These are phyloP conservation scores for Nyctanthes arbortristis DNA, from an alignment of 257 asterid species.

Conservation along the genomic window DNA sequence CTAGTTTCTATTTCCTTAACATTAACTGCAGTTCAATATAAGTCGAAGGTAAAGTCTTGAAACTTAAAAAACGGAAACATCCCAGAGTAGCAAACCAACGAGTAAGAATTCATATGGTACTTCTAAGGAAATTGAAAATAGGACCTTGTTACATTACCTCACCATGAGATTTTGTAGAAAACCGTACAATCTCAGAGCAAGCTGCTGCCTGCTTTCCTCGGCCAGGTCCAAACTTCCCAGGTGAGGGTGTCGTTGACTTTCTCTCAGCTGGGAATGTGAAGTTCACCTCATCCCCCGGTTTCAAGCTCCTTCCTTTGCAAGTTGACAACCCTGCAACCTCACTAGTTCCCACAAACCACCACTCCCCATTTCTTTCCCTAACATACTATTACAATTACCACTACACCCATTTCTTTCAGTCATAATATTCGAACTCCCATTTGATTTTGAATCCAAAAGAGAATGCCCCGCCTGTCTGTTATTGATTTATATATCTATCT, in stretches of 20 bases:
- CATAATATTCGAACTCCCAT: constrained; percentile 19
- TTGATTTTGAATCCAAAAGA: constrained; percentile 23
- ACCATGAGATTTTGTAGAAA: constrained; percentile 69
- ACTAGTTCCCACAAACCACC: constrained; percentile 83
- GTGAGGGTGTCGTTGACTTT: constrained; percentile 46
- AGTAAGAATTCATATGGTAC: constrained; percentile 2
- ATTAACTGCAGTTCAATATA: neutral
- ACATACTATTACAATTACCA: constrained; percentile 10
- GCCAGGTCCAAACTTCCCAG: constrained; percentile 72
- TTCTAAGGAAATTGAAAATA: neutral
- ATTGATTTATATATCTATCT: constrained; percentile 12
- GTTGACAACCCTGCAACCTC: constrained; percentile 87
- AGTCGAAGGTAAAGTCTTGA: neutral
- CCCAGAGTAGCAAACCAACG: neutral
- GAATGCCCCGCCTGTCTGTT: constrained; percentile 15
- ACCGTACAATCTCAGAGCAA: constrained; percentile 86
- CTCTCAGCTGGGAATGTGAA: constrained; percentile 70
- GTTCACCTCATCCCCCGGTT: constrained; percentile 65
- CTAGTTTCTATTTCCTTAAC: neutral
- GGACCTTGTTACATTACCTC: constrained; percentile 64
- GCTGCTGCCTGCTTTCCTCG: constrained; percentile 66
- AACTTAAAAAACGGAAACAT: constrained; percentile 11
- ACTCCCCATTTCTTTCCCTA: too few relatives aligned
- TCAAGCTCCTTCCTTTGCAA: constrained; percentile 78
- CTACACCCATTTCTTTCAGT: constrained; percentile 32